Evolutionary conservation across 192 early-diverging fungal genomes (phyloP).

Genomic region (Backusella psychrophila): DNA sequence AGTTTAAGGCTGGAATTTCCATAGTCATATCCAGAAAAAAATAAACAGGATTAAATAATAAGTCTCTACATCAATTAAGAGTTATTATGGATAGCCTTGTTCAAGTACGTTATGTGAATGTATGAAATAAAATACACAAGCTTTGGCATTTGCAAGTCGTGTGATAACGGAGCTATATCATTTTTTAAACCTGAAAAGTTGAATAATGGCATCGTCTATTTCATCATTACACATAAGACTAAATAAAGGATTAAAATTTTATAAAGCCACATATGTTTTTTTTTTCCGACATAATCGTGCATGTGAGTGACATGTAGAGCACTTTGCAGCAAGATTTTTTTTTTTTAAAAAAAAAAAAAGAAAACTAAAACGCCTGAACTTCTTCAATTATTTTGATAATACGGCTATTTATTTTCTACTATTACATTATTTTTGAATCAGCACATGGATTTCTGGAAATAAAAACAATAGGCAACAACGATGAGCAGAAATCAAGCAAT

Average conservation of each 20-base stretch:
- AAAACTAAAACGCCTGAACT: no score
- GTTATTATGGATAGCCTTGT: neutral
- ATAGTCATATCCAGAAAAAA: neutral
- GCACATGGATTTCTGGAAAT: no score
- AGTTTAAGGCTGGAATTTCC: neutral
- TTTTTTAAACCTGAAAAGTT: no score
- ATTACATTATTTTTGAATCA: no score
- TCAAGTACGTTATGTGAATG: neutral
- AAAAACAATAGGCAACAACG: no score
- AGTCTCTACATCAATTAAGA: neutral
- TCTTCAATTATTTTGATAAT: no score
- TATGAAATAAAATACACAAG: neutral
- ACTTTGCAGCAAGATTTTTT: no score
- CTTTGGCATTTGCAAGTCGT: neutral
- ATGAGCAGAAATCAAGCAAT: no score
- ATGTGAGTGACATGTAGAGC: neutral
- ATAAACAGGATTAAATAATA: neutral
- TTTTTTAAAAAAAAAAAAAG: no score
- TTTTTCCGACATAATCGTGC: neutral
- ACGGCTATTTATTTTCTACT: no score
- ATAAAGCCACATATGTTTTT: neutral
- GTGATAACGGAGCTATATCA: neutral
- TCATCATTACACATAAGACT: neutral
- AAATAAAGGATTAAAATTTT: neutral
- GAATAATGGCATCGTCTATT: neutral